Evolutionary conservation across 306 rosid genomes (phyloP), one percentile per base, ranked within the genome.

Genomic region (Vigna trinervia): DNA sequence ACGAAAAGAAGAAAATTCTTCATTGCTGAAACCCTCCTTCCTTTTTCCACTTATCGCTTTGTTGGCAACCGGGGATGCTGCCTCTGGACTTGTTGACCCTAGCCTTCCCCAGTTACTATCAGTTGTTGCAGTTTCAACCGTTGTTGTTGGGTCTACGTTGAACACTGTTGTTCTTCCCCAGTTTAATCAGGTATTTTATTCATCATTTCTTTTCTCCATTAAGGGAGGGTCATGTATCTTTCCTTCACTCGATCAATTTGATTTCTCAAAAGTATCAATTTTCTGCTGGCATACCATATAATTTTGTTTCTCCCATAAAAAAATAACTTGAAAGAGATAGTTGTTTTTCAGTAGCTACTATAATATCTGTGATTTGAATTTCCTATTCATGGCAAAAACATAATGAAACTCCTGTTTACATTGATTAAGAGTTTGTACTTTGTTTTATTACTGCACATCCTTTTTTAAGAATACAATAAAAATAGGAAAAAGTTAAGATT

Each of bases 51-150:
- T 93, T 78, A 77, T 91, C 57, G 95, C 91, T 81, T 84, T 89
- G 73, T 80, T 93, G 69, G 98, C 93, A 69, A 81, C 93, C 2
- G 96, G 97, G 50, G 97, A 95, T 80, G 97, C 87, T 63, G 96
- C 97, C 72, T 90, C 98, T 59, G 93, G 97, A 80, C 82, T 90
- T 51, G 76, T 92, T 68, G 95, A 95, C 79, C 95, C 98, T 80
- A 82, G 87, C 89, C 87, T 90, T 71, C 98, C 97, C 74, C 95
- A 87, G 53, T 12, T 90, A 51, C 82, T 95, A 52, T 84, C 96
- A n/a, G 81, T 86, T 83, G 90, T 84, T 62, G 93, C 91, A 46
- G 87, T 90, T 67, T 86, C 92, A 62, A 88, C 97, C 53, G 84
- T 95, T 80, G 93, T 89, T 74, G 88, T 91, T 78, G 97, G 97